A percentile compares a stretch with the other conserved stretches of the same genome.
Conservation (phyloP, 345 rosid species). For the Pistacia vera region DNA sequence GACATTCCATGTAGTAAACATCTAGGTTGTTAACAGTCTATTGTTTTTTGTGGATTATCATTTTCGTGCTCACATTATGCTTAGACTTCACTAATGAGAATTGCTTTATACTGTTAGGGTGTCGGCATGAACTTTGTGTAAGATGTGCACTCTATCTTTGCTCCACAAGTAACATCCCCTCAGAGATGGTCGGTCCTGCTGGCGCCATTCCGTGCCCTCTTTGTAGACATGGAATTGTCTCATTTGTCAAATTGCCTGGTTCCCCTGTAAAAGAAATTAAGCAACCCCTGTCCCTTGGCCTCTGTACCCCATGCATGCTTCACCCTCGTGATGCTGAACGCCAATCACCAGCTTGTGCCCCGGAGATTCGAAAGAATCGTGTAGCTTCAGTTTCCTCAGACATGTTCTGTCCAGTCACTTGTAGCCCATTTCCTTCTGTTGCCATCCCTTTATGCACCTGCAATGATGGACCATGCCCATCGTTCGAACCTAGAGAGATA, state of each 20-base stretch:
- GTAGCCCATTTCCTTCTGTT: conserved; percentile 94
- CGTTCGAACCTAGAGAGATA: conserved; percentile 62
- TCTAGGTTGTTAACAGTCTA: background rate
- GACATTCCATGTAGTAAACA: background rate
- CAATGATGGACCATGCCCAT: conserved; percentile 79
- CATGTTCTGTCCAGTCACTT: conserved; percentile 82
- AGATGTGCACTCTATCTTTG: conserved; percentile 95
- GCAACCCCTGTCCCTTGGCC: conserved; percentile 71
- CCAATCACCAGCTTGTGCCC: conserved; percentile 59
- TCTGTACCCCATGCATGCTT: conserved; percentile 92
- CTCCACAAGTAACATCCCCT: conserved; percentile 73
- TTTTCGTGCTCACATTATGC: background rate
- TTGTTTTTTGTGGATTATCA: conserved; percentile 1
- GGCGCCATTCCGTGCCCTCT: conserved; percentile 98
- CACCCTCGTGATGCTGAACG: conserved; percentile 60
- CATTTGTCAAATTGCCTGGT: conserved; percentile 69
- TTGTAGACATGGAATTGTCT: conserved; percentile 84
- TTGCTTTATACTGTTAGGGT: conserved; percentile 56
- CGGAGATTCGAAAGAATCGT: conserved; percentile 66
- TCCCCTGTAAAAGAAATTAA: conserved; percentile 66
- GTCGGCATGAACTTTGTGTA: conserved; percentile 91
- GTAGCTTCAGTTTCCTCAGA: conserved; percentile 85
- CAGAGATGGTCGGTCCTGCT: conserved; percentile 62
- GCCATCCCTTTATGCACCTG: conserved; percentile 88
- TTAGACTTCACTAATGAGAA: background rate